Base-by-base conservation (phyloP, 2,329 filamentous ascomycete genomes). In the Sarocladium strictum region DNA sequence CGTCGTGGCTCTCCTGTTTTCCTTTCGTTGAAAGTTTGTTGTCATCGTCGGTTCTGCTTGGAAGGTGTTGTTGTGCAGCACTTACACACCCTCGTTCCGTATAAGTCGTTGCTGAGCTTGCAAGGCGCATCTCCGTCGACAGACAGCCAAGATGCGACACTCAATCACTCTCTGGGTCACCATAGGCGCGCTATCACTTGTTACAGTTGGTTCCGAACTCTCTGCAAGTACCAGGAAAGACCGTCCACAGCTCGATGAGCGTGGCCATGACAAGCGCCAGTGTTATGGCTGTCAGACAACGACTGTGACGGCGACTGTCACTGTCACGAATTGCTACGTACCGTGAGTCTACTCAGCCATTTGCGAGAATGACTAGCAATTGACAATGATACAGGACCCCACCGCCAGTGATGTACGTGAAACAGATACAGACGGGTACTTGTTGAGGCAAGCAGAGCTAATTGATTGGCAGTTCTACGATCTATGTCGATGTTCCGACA, bases 131-230 rank as follows among this genome's bases (percentile, higher is more conserved):
- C 5, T n/a, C n/a, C n/a, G 35, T 19, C 23, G 6, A 9, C 38
- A 11, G 17, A 38, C 50, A 26, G 32, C 35, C 50, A 53, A 26
- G 15, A 53, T 53, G 50, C 50, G 50, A 35, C 27, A 35, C 33
- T 53, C 33, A 27, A 53, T 7, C 17, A 40, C 50, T 26, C 21
- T 53, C 3, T 53, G 50, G 32, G 50, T 19, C 21, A 11, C 33
- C 40, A 19, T 53, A 32, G 23, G 50, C 35, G 33, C 21, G 5
- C 50, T 53, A 17, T 53, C 35, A 14, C 19, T 53, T 21, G 50
- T 26, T 11, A 33, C 23, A 26, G 50, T 24, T 17, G 33, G 40
- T 3, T 5, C 17, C 9, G 32, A 24, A 4, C 33, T 19, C 21
- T 14, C 17, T 9, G 32, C 35, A 11, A 38, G 38, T n/a, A 5